phyloP scores from a whole-genome alignment of 1,284 basidiomycete species.

The Trichosporon asahii region DNA sequence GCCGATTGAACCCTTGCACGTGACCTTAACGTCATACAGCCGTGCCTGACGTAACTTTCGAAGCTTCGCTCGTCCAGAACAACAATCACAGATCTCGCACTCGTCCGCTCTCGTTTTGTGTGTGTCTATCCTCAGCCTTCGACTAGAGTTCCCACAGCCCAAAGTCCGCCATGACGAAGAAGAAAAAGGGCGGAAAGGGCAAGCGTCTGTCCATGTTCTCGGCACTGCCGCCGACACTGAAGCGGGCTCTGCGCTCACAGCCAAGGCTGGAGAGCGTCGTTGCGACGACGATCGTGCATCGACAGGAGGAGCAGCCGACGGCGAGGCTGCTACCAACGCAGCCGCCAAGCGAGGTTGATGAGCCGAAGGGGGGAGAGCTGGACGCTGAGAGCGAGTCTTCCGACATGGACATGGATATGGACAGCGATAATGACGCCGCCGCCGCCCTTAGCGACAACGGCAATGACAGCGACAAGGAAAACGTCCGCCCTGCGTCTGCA shows the following conservation, averaged over 20 bases:
- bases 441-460: constrained; percentile 16
- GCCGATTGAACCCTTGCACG: neutral
- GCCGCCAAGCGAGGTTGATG: constrained; percentile 15
- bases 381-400: constrained; percentile 6
- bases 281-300: constrained; percentile 1
- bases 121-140: neutral
- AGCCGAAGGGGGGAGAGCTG: neutral
- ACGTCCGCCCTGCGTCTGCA: neutral
- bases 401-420: constrained; percentile 11
- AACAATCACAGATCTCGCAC: too few species aligned
- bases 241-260: constrained; percentile 34
- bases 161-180: neutral
- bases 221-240: constrained; percentile 40
- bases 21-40: neutral
- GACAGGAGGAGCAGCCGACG: constrained; percentile 9
- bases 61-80: neutral
- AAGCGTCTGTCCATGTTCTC: constrained; percentile 36
- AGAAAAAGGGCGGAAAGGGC: neutral
- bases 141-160: neutral
- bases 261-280: constrained; percentile 12
- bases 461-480: constrained; percentile 11
- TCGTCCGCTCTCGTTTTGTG: neutral
- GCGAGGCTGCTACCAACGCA: constrained; percentile 26
- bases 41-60: neutral
- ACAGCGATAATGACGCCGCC: constrained; percentile 9